A percentile compares a stretch with the other conserved stretches of the same genome.
These are phyloP conservation scores for Xerocomellus amylosporus DNA, from an alignment of 768 basidiomycete genomes.

Conservation along the genomic window DNA sequence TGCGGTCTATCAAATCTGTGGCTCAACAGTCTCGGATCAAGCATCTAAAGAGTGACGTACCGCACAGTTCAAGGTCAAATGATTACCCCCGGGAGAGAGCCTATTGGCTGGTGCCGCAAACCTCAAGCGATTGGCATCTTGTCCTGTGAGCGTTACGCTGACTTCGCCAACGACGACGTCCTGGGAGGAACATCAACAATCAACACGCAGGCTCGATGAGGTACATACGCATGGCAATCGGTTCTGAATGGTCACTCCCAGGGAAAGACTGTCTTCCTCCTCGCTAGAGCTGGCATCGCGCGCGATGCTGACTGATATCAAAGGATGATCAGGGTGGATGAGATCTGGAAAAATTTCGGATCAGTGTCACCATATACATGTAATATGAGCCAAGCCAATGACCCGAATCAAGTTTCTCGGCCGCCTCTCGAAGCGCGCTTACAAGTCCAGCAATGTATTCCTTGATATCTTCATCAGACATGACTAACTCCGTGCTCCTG, in stretches of 20 bases:
- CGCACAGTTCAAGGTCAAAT: slow-evolving; percentile 62
- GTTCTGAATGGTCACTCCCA: slow-evolving; percentile 63
- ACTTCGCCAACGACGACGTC: slow-evolving; percentile 60
- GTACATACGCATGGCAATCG: slow-evolving; percentile 69
- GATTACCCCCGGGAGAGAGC: slow-evolving; percentile 59
- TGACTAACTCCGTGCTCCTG: slow-evolving; percentile 49
- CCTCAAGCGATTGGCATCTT: slow-evolving; percentile 58
- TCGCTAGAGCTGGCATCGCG: slow-evolving; percentile 49
- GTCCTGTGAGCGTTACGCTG: slow-evolving; percentile 55
- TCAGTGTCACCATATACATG: slow-evolving; percentile 10
- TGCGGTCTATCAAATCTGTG: slow-evolving; percentile 45
- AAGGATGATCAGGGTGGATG: slow-evolving; percentile 65
- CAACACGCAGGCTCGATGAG: not conserved
- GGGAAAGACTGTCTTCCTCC: slow-evolving; percentile 62
- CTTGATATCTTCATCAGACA: slow-evolving; percentile 48
- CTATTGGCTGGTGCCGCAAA: slow-evolving; percentile 44
- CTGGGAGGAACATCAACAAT: slow-evolving; percentile 37
- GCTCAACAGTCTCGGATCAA: not conserved
- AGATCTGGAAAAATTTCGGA: slow-evolving; percentile 48
- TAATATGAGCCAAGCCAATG: slow-evolving; percentile 10
- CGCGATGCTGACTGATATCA: slow-evolving; percentile 51
- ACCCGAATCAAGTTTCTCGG: slow-evolving; percentile 57
- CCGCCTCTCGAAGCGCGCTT: slow-evolving; percentile 45
- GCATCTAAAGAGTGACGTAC: slow-evolving; percentile 43
- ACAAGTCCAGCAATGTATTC: slow-evolving; percentile 54